phyloP scores from a whole-genome alignment of 2,329 filamentous ascomycete species.

The Diaporthe destruens region DNA sequence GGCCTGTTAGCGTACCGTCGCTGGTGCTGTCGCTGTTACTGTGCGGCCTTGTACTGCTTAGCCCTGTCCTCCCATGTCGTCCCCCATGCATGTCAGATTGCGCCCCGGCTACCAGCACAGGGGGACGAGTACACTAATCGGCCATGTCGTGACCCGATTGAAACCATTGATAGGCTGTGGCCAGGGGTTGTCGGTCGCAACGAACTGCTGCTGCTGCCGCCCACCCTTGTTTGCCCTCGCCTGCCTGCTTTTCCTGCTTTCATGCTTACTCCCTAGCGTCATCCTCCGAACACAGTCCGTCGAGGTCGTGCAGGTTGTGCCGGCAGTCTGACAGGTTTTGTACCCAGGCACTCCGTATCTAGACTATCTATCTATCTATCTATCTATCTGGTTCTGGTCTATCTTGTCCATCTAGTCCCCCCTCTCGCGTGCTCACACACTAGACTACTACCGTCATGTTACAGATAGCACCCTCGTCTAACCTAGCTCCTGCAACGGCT shows the following conservation, averaged over 20 bases:
- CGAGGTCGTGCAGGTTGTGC: no score
- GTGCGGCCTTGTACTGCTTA: no score
- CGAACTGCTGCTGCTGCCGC: conserved; percentile 34
- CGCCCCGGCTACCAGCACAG: neutral
- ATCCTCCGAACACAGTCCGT: neutral
- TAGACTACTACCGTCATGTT: conserved; percentile 6
- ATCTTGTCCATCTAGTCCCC: no score
- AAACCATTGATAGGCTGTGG: conserved; percentile 18
- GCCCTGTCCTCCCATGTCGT: no score
- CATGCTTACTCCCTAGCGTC: neutral
- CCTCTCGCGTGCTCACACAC: conserved; percentile 7
- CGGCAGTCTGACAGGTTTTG: neutral
- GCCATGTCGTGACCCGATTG: conserved; percentile 13
- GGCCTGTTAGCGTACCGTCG: neutral
- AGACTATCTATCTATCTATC: no score
- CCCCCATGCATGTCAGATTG: conserved; percentile 20
- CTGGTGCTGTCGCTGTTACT: neutral
- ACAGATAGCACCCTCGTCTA: conserved; percentile 16
- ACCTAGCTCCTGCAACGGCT: neutral
- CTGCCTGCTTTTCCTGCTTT: neutral
- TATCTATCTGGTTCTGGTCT: no score
- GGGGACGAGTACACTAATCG: conserved; percentile 1
- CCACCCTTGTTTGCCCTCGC: conserved; percentile 36
- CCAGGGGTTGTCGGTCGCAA: conserved; percentile 29
- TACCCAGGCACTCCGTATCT: no score